Evolutionary conservation across 2,329 filamentous ascomycete genomes (phyloP).

Genomic region (Cladophialophora chaetospira): DNA sequence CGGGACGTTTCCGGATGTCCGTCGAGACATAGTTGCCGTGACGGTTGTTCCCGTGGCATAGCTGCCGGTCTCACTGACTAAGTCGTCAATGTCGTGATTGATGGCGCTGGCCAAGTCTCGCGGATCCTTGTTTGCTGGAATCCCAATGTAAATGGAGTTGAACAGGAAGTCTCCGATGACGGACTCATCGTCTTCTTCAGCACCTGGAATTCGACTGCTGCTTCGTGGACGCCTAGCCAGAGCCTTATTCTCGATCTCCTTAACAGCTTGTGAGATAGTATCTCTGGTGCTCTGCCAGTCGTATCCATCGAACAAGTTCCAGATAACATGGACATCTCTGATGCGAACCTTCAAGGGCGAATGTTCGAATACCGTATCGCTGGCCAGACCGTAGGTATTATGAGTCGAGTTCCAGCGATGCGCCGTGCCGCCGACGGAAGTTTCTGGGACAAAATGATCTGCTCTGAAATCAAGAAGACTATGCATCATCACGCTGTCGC

Average conservation of each 20-base stretch:
- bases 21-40: slow-evolving; percentile 40
- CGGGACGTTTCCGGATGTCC: slow-evolving; percentile 32
- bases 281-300: slow-evolving; percentile 91
- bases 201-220: slow-evolving; percentile 57
- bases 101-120: slow-evolving; percentile 79
- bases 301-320: slow-evolving; percentile 97
- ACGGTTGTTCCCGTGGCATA: slow-evolving; percentile 71
- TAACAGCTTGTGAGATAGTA: slow-evolving; percentile 81
- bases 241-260: slow-evolving; percentile 81
- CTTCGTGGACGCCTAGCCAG: slow-evolving; percentile 68
- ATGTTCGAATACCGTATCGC: slow-evolving; percentile 60
- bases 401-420: slow-evolving; percentile 78
- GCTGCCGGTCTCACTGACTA: slow-evolving; percentile 85
- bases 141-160: slow-evolving; percentile 97
- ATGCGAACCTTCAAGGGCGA: slow-evolving; percentile 77
- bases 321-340: slow-evolving; percentile 88
- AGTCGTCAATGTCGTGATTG: slow-evolving; percentile 84
- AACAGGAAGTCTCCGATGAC: slow-evolving; percentile 95
- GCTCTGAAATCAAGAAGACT: slow-evolving; percentile 69
- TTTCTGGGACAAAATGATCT: slow-evolving; percentile 70
- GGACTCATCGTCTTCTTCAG: slow-evolving; percentile 71
- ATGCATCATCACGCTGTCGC: slow-evolving; percentile 35
- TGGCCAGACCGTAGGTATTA: slow-evolving; percentile 71
- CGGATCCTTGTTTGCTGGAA: slow-evolving; percentile 83
- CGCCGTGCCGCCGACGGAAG: slow-evolving; percentile 65